These are phyloP conservation scores for Piedraia hortae DNA, from an alignment of 2,329 filamentous ascomycete genomes.

Conservation along the genomic window DNA sequence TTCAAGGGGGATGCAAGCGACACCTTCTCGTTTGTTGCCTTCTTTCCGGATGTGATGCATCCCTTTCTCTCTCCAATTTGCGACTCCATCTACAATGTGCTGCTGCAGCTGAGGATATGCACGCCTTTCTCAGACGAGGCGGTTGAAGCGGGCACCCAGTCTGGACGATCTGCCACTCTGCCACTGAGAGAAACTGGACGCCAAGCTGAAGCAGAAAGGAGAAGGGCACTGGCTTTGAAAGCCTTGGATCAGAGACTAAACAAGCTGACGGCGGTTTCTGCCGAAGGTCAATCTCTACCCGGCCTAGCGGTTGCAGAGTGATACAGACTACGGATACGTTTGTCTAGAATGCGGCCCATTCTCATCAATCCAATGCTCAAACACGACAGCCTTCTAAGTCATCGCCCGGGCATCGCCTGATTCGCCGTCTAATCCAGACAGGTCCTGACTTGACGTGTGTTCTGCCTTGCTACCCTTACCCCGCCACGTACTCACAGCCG, in stretches of 20 bases:
- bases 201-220: constrained; percentile 68
- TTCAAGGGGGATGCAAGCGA: constrained; percentile 82
- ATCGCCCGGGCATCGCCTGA: too few relatives aligned
- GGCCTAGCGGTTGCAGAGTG: too few relatives aligned
- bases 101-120: constrained; percentile 53
- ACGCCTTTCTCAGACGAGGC: constrained; percentile 65
- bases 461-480: constrained; percentile 81
- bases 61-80: constrained; percentile 48
- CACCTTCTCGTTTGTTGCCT: constrained; percentile 83
- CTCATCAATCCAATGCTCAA: too few relatives aligned
- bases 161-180: constrained; percentile 34
- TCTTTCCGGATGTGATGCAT: constrained; percentile 70
- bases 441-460: too few relatives aligned
- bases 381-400: too few relatives aligned
- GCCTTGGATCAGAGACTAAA: constrained; percentile 78
- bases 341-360: too few relatives aligned
- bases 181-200: constrained; percentile 20
- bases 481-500: constrained; percentile 86
- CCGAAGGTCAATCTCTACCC: too few relatives aligned
- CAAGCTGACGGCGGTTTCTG: constrained; percentile 73
- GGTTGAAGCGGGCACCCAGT: constrained; percentile 42
- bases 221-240: constrained; percentile 67
- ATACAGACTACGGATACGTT: too few relatives aligned
- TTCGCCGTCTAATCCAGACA: too few relatives aligned
- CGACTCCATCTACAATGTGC: constrained; percentile 42